A percentile compares a stretch with the other conserved stretches of the same genome.
These are phyloP conservation scores for Thuja plicata DNA, from an alignment of 83 land plant species.

Conservation along the genomic window DNA sequence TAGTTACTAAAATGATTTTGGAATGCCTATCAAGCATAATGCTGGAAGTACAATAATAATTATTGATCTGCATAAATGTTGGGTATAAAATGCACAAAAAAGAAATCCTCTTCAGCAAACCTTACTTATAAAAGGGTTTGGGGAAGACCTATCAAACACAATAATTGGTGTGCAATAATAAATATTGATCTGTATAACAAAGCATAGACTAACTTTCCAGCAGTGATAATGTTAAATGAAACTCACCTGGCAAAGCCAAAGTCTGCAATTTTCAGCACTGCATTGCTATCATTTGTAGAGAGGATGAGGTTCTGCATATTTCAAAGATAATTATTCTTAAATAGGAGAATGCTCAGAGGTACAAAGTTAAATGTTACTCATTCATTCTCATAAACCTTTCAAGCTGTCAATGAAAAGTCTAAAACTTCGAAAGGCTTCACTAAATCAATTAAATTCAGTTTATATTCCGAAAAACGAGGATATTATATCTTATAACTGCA, in stretches of 20 bases:
- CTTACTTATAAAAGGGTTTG: background rate
- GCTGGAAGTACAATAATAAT: background rate
- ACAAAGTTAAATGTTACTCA: conserved; percentile 1
- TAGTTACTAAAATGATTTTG: background rate
- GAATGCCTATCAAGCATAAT: background rate
- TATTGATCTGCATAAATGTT: background rate
- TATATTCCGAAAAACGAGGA: background rate
- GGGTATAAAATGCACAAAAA: background rate
- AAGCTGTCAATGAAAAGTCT: background rate
- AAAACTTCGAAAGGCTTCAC: background rate
- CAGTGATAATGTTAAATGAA: background rate
- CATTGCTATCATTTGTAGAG: conserved; percentile 61
- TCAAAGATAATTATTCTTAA: background rate
- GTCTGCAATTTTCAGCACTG: conserved; percentile 92
- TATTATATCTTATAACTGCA: background rate
- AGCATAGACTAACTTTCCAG: background rate
- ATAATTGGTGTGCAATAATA: background rate
- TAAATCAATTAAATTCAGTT: background rate
- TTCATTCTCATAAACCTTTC: background rate
- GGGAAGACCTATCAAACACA: background rate
- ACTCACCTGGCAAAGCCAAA: conserved; percentile 97
- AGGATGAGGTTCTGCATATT: conserved; percentile 87
- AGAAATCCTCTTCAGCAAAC: background rate
- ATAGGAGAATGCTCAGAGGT: background rate
- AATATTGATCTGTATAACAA: background rate